These are phyloP conservation scores for Aspergillus carlsbadensis DNA, from an alignment of 495 filamentous ascomycete genomes.

Conservation along the genomic window DNA sequence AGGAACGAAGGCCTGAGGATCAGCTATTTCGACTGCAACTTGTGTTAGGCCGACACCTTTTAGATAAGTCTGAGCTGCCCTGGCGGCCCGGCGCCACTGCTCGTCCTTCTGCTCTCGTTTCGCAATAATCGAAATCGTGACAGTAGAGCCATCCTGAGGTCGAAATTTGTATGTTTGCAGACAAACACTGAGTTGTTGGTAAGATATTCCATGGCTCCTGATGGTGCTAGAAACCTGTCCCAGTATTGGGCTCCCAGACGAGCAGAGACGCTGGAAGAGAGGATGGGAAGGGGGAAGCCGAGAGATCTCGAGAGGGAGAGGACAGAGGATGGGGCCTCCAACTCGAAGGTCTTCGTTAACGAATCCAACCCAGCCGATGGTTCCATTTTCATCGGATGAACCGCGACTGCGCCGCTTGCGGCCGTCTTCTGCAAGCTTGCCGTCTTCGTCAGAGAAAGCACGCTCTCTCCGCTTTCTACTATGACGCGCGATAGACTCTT, in stretches of 20 bases:
- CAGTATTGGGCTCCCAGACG: neutral
- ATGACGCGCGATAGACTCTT: neutral
- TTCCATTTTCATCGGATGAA: conserved; percentile 7
- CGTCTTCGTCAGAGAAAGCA: too few species aligned
- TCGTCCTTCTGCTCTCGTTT: neutral
- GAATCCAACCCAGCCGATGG: neutral
- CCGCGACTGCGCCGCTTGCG: conserved; percentile 1
- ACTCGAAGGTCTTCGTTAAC: conserved; percentile 8
- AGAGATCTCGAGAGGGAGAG: neutral
- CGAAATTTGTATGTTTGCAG: neutral
- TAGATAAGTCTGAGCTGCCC: neutral
- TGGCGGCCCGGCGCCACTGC: neutral
- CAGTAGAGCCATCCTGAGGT: neutral
- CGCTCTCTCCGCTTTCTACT: neutral
- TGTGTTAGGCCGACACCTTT: neutral
- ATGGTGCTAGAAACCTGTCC: neutral
- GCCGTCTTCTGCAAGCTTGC: too few species aligned
- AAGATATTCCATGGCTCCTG: neutral
- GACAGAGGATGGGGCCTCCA: conserved; percentile 12
- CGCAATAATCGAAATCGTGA: neutral
- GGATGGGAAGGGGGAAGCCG: neutral
- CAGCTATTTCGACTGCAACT: neutral
- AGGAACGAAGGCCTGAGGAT: neutral
- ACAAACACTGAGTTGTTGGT: neutral
- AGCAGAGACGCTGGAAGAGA: neutral